A percentile compares a stretch with the other conserved stretches of the same genome.
phyloP scores from a whole-genome alignment of 805 yeast genomes.

The Candida broadrunensis region DNA sequence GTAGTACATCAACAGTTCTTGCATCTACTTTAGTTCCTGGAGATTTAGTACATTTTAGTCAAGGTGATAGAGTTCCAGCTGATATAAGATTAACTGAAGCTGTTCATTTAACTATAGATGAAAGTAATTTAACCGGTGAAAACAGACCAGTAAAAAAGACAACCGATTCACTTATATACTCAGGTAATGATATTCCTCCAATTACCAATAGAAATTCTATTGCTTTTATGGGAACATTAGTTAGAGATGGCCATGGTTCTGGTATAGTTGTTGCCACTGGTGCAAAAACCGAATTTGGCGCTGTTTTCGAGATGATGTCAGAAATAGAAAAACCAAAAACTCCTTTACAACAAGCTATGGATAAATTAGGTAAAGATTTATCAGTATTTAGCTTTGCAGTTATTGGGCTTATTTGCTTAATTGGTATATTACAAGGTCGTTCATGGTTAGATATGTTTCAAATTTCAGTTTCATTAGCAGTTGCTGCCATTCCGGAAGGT shows the following conservation, averaged over 20 bases:
- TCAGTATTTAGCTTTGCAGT: slow-evolving; percentile 81
- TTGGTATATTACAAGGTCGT: slow-evolving; percentile 90
- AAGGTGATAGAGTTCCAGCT: slow-evolving; percentile 97
- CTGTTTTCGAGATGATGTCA: slow-evolving; percentile 93
- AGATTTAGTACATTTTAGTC: slow-evolving; percentile 82
- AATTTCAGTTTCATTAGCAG: slow-evolving; percentile 94
- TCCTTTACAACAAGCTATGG: slow-evolving; percentile 95
- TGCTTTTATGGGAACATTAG: slow-evolving; percentile 97
- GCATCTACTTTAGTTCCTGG: slow-evolving; percentile 94
- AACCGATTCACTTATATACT: slow-evolving; percentile 38
- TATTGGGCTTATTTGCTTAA: slow-evolving; percentile 85
- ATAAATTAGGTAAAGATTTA: slow-evolving; percentile 86
- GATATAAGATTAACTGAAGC: slow-evolving; percentile 81
- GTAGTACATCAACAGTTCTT: slow-evolving; percentile 72
- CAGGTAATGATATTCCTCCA: slow-evolving; percentile 40
- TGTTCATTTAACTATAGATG: slow-evolving; percentile 82
- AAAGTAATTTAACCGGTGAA: slow-evolving; percentile 94
- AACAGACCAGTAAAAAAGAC: slow-evolving; percentile 79
- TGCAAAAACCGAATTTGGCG: slow-evolving; percentile 85
- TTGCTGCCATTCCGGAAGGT: slow-evolving; percentile 99
- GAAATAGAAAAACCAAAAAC: slow-evolving; percentile 97
- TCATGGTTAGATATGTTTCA: slow-evolving; percentile 98
- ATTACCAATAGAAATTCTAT: slow-evolving; percentile 70
- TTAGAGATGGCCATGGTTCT: slow-evolving; percentile 91
- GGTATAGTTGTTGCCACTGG: slow-evolving; percentile 95